Base-by-base conservation (phyloP, 2,329 filamentous ascomycete genomes). In the Daldinia eschscholtzii region DNA sequence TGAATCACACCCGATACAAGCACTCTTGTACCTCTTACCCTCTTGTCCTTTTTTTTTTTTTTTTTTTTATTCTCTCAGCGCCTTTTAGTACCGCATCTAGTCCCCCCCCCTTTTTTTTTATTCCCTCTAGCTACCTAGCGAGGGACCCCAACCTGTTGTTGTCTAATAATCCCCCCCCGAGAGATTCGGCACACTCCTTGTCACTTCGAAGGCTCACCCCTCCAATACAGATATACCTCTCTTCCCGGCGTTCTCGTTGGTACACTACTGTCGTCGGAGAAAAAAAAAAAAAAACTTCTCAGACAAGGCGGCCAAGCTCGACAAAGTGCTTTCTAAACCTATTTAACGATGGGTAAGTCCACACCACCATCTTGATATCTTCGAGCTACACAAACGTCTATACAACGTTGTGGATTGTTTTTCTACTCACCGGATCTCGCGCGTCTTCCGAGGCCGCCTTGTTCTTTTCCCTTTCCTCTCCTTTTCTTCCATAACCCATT, bases 321-420 rank as follows among this genome's bases (percentile, higher is more conserved):
- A 76, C 71, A 74, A 73, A 70, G 62, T 70, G 70, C 61, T 70
- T 64, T 70, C 65, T 72, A 59, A 70, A 66, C 64, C 68, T 73
- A 68, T 71, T 69, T 62, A 64, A 70, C 58, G 70, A 77, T 77
- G 75, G 75, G 75, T 77, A 76, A 77, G 75, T 77, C 72, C 67
- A 70, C 67, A 72, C 59, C 66, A 70, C 57, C 68, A 67, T 68
- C 62, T 68, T 66, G 56, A 70, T 61, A 65, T 67, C 60, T 57
- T 70, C 26, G 57, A 66, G 67, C 62, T 61, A 70, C 65, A 68
- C 65, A 67, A 65, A 57, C 65, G 62, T 60, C 57, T 66, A 65
- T 68, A 68, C 63, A 65, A 68, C 61, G 61, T 39, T 50, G 56
- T 57, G n/a, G 35, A 44, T 61, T 58, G 18, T 57, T 71, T 71